Conservation (phyloP, 2,329 filamentous ascomycete genomes). For the Xylariaceae sp. region DNA sequence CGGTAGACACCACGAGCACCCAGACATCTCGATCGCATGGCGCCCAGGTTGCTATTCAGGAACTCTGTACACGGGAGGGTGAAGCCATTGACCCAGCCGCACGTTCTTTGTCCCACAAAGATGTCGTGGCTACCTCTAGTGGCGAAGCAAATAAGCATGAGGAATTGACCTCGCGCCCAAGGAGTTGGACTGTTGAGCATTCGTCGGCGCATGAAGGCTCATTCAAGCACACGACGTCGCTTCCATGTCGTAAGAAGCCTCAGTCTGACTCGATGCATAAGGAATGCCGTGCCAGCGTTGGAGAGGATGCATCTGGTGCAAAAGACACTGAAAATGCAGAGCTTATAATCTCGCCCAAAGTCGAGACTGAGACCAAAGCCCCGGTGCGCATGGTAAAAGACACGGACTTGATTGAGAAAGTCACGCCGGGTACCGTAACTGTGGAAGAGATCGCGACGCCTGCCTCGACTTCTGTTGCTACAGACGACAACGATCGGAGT, state of each 20-base stretch:
- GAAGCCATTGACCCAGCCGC: conserved; percentile 44
- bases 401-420: conserved; percentile 14
- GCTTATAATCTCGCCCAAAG: conserved; percentile 1
- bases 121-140: conserved; percentile 59
- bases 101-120: conserved; percentile 63
- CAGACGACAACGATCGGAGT: conserved; percentile 11
- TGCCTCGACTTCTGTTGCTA: conserved; percentile 10
- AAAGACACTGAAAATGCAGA: not conserved
- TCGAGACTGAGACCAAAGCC: conserved; percentile 5
- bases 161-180: conserved; percentile 39
- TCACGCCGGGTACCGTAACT: conserved; percentile 12
- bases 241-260: conserved; percentile 24
- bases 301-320: not conserved
- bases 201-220: conserved; percentile 34
- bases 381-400: not conserved
- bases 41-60: not conserved
- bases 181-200: conserved; percentile 40
- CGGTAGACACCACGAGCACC: conserved; percentile 24
- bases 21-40: conserved; percentile 4
- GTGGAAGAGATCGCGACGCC: conserved; percentile 14
- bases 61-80: conserved; percentile 9
- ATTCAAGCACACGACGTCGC: conserved; percentile 27
- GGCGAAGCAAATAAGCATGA: conserved; percentile 54
- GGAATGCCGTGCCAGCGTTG: not conserved
- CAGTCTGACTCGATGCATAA: conserved; percentile 12